Base-by-base conservation (phyloP, 2,329 filamentous ascomycete species). In the Cladosporium oxysporum region DNA sequence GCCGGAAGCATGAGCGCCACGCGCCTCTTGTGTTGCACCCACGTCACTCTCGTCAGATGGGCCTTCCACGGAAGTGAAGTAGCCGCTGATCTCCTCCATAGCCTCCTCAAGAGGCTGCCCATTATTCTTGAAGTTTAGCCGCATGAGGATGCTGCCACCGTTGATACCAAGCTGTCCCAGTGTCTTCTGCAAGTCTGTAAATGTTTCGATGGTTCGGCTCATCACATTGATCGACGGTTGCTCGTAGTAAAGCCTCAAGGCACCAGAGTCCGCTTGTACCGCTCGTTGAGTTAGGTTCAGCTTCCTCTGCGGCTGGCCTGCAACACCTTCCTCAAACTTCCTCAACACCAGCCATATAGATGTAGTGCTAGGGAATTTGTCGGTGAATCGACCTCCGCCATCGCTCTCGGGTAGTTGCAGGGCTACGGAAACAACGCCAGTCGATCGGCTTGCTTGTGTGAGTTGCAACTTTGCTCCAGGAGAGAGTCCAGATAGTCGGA, bases 391-490 rank as follows among this genome's bases (percentile, higher is more conserved):
- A 28, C 88, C 87, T 69, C 87, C 87, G 1, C 88, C 87, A 75
- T 95, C 90, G 26, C 88, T 86, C 41, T 89, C 84, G 3, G 92
- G 91, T 31, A 97, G 82, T 75, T 96, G 91, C 14, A 99, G 82
- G n/a, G 92, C 94, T 50, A 99, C 90, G 49, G 90, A 93, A 65
- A 99, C 90, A 58, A 90, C 90, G 1, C 92, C 90, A 0, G 93
- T 90, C 0, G 93, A 95, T 66, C 91, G 91, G 55, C 93, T 95
- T 66, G 90, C 89, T 75, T 92, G 89, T 26, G 97, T 90, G 59
- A 99, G 90, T 76, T 98, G 93, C 66, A 99, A 87, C 76, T 96
- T 96, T 66, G 95, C 94, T 68, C 95, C 95, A 44, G 91, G 87
- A 14, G 86, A 84, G 6, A 99, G 88, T 59, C 93, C 92, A 5